Evolutionary conservation across 768 basidiomycete genomes (phyloP).

Genomic region (Jaapia argillacea): DNA sequence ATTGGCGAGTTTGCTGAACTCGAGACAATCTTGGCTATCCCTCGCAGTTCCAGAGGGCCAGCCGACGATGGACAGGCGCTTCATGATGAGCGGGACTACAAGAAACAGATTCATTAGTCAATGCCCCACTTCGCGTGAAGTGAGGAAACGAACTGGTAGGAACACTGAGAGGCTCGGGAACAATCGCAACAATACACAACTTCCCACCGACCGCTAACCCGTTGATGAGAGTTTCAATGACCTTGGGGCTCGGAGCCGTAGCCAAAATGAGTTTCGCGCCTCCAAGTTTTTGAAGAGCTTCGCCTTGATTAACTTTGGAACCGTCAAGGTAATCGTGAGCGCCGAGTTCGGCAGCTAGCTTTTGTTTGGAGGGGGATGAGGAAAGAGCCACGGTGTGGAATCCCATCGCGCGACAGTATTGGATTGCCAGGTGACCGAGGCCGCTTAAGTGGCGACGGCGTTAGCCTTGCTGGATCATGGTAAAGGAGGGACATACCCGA

Average conservation of each 20-base stretch:
- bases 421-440: constrained; percentile 17
- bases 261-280: constrained; percentile 14
- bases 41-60: constrained; percentile 6
- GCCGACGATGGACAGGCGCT: not conserved
- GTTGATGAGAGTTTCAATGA: not conserved
- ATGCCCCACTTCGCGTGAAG: too few species aligned
- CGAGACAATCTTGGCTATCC: constrained; percentile 7
- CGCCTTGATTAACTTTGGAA: constrained; percentile 8
- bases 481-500: constrained; percentile 5
- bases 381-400: constrained; percentile 19
- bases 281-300: constrained; percentile 18
- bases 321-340: constrained; percentile 19
- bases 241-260: not conserved
- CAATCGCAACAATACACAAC: too few species aligned
- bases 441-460: not conserved
- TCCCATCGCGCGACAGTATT: constrained; percentile 18
- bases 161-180: too few species aligned
- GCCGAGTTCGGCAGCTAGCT: constrained; percentile 18
- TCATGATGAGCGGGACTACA: not conserved
- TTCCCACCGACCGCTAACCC: not conserved
- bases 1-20: constrained; percentile 6
- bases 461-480: not conserved
- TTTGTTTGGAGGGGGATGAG: constrained; percentile 11
- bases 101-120: too few species aligned
- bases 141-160: too few species aligned